Evolutionary conservation across 176 grass and related monocot genomes (phyloP).

Genomic region (Carex littledalei): DNA sequence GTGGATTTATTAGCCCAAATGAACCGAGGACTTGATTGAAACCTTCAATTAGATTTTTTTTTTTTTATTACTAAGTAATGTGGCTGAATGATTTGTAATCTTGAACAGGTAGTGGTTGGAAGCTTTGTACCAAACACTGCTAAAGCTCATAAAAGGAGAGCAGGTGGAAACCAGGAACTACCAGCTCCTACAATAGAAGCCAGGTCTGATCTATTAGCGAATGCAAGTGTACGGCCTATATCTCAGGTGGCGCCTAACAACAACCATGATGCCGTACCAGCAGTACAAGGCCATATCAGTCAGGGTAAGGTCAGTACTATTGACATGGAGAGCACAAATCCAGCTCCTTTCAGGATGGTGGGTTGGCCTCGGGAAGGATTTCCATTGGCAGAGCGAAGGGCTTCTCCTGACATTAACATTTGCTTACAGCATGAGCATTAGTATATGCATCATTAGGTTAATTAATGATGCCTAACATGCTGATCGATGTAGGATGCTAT

Average conservation of each 20-base stretch:
- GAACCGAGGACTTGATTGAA: neutral
- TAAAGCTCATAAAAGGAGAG: slow-evolving; percentile 80
- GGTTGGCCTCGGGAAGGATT: slow-evolving; percentile 49
- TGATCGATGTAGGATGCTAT: slow-evolving; percentile 6
- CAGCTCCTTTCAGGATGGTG: slow-evolving; percentile 38
- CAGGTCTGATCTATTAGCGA: slow-evolving; percentile 33
- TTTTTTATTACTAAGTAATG: neutral
- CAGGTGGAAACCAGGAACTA: neutral
- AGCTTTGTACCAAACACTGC: slow-evolving; percentile 83
- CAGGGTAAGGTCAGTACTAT: neutral
- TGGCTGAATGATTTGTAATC: neutral
- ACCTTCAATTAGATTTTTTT: neutral
- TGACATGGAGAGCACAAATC: slow-evolving; percentile 35
- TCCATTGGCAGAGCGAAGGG: slow-evolving; percentile 30
- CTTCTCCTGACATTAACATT: slow-evolving; percentile 76
- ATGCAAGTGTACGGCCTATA: slow-evolving; percentile 50
- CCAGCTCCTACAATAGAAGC: neutral
- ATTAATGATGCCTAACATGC: slow-evolving; percentile 6
- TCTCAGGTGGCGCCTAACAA: slow-evolving; percentile 68
- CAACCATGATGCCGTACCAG: slow-evolving; percentile 9
- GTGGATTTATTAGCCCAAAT: neutral
- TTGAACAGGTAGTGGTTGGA: slow-evolving; percentile 66
- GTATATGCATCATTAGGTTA: slow-evolving; percentile 8
- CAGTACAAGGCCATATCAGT: slow-evolving; percentile 16
- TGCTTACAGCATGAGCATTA: slow-evolving; percentile 58